Percentiles rank a stretch among this genome's conserved stretches.
phyloP scores from a whole-genome alignment of 331 rosid species.

The Stylosanthes scabra region DNA sequence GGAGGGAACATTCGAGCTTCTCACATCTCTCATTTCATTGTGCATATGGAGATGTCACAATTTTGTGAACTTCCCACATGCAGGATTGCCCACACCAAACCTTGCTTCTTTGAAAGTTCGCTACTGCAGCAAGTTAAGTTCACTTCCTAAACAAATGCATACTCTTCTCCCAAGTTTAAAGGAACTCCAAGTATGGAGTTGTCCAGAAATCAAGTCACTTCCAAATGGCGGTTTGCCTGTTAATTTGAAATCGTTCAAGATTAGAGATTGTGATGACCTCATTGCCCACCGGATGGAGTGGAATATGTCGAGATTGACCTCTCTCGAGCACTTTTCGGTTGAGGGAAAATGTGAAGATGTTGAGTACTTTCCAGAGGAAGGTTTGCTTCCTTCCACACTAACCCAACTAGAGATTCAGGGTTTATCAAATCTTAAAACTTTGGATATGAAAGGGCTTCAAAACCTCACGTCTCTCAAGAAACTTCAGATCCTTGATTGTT shows the following conservation, averaged over 20 bases:
- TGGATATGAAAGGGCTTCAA: conserved; percentile 34
- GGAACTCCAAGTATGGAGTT: conserved; percentile 34
- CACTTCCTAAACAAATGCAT: conserved; percentile 33
- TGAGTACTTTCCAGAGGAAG: conserved; percentile 40
- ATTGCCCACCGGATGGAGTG: conserved; percentile 18
- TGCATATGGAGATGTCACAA: conserved; percentile 27
- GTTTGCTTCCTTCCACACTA: conserved; percentile 35
- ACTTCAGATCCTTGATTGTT: conserved; percentile 24
- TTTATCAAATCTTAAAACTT: conserved; percentile 27
- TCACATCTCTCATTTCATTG: conserved; percentile 19
- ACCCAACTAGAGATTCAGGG: conserved; percentile 29
- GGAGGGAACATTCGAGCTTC: background rate
- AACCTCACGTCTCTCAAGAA: conserved; percentile 36
- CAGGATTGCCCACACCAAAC: conserved; percentile 32
- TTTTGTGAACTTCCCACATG: conserved; percentile 29
- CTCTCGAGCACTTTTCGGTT: conserved; percentile 25
- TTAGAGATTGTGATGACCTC: conserved; percentile 37
- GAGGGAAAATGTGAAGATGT: conserved; percentile 36
- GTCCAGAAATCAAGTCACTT: conserved; percentile 35
- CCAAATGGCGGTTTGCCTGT: conserved; percentile 30
- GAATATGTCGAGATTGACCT: conserved; percentile 23
- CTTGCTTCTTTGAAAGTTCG: conserved; percentile 20
- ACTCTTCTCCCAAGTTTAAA: conserved; percentile 19
- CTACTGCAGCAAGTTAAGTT: conserved; percentile 22
- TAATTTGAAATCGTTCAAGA: conserved; percentile 23